phyloP scores from a whole-genome alignment of 345 rosid genomes.

The Citrus glauca region DNA sequence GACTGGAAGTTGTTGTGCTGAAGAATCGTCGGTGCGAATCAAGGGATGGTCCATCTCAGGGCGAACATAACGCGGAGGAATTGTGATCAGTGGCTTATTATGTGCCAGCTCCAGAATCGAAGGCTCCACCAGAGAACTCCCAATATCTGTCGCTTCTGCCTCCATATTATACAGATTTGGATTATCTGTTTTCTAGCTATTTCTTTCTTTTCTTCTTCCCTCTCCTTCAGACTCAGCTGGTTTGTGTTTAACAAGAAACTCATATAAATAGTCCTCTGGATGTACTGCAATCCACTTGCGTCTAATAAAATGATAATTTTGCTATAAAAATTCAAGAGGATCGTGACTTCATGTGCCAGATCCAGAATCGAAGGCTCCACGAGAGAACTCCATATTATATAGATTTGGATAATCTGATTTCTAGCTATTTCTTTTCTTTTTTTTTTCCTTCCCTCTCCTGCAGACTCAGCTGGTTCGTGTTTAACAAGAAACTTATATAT shows the following conservation, averaged over 20 bases:
- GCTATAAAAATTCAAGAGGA: too few species aligned
- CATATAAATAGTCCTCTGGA: too few species aligned
- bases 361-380: too few species aligned
- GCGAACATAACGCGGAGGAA: conserved; percentile 1
- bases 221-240: too few species aligned
- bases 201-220: not conserved
- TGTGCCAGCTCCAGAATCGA: conserved; percentile 7
- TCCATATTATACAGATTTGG: not conserved
- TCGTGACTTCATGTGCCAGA: too few species aligned
- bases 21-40: not conserved
- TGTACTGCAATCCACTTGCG: too few species aligned
- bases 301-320: too few species aligned
- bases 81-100: not conserved
- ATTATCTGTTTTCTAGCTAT: not conserved
- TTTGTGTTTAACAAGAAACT: too few species aligned
- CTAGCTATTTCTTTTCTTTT: too few species aligned
- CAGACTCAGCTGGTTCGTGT: not conserved
- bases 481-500: not conserved
- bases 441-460: too few species aligned
- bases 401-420: not conserved
- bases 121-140: conserved; percentile 5
- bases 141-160: not conserved
- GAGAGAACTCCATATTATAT: too few species aligned
- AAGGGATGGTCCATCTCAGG: conserved; percentile 6
- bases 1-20: not conserved